phyloP scores from a whole-genome alignment of 2,329 filamentous ascomycete genomes.

The Chaetomiaceae sp. region DNA sequence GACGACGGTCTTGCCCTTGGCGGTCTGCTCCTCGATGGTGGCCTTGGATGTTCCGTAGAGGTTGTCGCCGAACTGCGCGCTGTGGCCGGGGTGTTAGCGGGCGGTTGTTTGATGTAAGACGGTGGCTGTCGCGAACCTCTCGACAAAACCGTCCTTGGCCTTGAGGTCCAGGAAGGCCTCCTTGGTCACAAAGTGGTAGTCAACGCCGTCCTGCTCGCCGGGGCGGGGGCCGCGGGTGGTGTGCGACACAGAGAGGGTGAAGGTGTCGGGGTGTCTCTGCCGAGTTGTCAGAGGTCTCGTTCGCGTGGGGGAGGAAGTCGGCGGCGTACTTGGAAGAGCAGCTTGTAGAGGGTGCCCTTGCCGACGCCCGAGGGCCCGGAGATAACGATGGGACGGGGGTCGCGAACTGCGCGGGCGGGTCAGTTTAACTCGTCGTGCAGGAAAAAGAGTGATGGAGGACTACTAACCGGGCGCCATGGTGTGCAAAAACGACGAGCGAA shows the following conservation, averaged over 20 bases:
- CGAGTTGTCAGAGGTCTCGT: conserved; percentile 35
- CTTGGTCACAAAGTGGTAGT: conserved; percentile 75
- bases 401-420: conserved; percentile 26
- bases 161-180: conserved; percentile 66
- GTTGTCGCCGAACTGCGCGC: conserved; percentile 81
- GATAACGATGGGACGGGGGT: conserved; percentile 67
- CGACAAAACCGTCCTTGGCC: conserved; percentile 69
- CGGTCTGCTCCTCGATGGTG: conserved; percentile 71
- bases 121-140: conserved; percentile 39
- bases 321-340: conserved; percentile 50
- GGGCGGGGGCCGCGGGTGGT: conserved; percentile 75
- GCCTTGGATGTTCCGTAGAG: conserved; percentile 79
- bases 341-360: conserved; percentile 74
- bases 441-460: neutral
- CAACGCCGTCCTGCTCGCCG: conserved; percentile 69
- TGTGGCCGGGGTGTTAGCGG: conserved; percentile 15
- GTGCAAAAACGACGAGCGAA: conserved; percentile 15
- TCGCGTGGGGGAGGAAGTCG: neutral
- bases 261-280: conserved; percentile 43
- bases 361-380: conserved; percentile 76
- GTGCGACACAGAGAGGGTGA: conserved; percentile 60
- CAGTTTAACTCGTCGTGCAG: neutral
- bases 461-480: conserved; percentile 21
- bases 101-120: too few relatives aligned
- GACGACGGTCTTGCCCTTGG: conserved; percentile 70